Conservation (phyloP, 371 early-diverging fungal species). For the Mucor lusitanicus region DNA sequence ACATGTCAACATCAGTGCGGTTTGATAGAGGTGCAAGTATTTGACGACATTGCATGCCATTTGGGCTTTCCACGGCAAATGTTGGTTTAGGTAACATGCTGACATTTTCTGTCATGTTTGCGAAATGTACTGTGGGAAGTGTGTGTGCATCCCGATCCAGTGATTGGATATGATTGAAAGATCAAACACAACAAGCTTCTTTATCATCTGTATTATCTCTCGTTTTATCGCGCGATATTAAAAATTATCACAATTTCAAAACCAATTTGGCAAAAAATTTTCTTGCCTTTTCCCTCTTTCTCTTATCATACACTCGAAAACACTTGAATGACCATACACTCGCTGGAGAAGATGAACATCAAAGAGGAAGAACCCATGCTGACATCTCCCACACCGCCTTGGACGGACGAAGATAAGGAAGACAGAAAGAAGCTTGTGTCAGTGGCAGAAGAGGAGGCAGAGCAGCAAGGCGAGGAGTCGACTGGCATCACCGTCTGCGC, state of each 20-base stretch:
- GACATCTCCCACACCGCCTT: constrained; percentile 7
- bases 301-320: neutral
- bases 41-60: neutral
- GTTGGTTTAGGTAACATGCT: neutral
- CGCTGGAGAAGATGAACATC: constrained; percentile 16
- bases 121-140: neutral
- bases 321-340: constrained; percentile 13
- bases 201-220: neutral
- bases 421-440: neutral
- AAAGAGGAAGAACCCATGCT: constrained; percentile 10
- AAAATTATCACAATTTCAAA: neutral
- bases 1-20: neutral
- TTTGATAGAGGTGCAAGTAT: neutral
- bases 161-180: neutral
- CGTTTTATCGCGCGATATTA: constrained; percentile 2
- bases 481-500: constrained; percentile 49
- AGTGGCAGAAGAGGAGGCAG: neutral
- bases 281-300: neutral
- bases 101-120: neutral
- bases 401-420: constrained; percentile 28
- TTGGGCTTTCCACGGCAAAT: neutral
- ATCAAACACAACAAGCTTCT: neutral
- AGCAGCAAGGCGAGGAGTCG: constrained; percentile 2
- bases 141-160: neutral
- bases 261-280: neutral